Evolutionary conservation across 179 eudicot genomes (phyloP).

Genomic region (Beta macrorhiza): DNA sequence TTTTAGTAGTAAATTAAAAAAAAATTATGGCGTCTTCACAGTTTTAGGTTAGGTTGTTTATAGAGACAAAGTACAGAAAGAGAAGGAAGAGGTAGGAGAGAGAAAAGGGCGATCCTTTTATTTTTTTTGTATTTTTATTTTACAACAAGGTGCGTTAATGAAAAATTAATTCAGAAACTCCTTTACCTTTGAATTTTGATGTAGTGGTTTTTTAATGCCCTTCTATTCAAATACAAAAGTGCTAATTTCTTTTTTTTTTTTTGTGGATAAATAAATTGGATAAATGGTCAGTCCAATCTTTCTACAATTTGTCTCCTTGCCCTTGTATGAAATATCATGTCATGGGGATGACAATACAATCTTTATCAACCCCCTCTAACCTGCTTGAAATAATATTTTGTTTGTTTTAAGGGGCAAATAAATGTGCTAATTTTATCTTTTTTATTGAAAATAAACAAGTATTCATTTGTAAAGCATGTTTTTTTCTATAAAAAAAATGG

Average conservation of each 20-base stretch:
- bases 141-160: background rate
- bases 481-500: too few relatives aligned
- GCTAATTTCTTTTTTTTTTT: too few relatives aligned
- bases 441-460: too few relatives aligned
- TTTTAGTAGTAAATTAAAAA: background rate
- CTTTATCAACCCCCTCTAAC: too few relatives aligned
- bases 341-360: background rate
- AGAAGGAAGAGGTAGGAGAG: constrained; percentile 9
- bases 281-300: background rate
- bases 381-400: too few relatives aligned
- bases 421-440: too few relatives aligned
- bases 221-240: background rate
- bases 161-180: background rate
- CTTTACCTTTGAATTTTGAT: background rate
- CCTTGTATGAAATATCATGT: background rate
- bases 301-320: background rate
- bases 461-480: too few relatives aligned
- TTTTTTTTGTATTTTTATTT: background rate
- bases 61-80: constrained; percentile 31
- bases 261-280: background rate
- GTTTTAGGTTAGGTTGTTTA: constrained; percentile 40
- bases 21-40: constrained; percentile 35
- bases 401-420: too few relatives aligned
- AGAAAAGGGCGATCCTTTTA: background rate
- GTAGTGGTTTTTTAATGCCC: background rate